Evolutionary conservation across 2,329 filamentous ascomycete genomes (phyloP).

Genomic region (Periconia digitata): DNA sequence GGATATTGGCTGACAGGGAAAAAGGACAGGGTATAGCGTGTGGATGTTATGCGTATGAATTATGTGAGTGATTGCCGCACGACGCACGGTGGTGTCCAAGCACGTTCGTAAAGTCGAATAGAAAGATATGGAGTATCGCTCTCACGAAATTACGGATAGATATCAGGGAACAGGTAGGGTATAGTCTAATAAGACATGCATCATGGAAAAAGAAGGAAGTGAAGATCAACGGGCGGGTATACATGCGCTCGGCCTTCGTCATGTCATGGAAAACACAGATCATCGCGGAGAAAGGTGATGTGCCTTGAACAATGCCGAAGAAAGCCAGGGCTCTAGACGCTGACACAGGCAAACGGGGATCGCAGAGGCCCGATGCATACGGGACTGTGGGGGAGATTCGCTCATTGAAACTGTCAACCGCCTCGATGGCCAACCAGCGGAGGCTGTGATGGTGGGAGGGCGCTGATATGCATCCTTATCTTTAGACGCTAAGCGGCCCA

Average conservation of each 20-base stretch:
- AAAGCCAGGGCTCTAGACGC: neutral
- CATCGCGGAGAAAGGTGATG: neutral
- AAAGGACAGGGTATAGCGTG: slow-evolving; percentile 2
- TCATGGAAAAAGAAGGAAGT: neutral
- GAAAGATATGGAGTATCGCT: no score
- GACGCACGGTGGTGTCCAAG: neutral
- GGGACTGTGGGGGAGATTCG: slow-evolving; percentile 25
- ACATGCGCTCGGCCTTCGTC: neutral
- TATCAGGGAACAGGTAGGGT: neutral
- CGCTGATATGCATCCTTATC: slow-evolving; percentile 38
- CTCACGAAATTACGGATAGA: neutral
- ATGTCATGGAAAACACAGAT: neutral
- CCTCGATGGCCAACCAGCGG: slow-evolving; percentile 5
- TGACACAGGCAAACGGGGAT: slow-evolving; percentile 1
- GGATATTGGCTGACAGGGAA: neutral
- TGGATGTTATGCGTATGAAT: neutral
- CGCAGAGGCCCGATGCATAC: neutral
- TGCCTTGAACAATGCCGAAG: slow-evolving; percentile 1
- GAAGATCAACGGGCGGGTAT: neutral
- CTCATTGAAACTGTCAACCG: slow-evolving; percentile 8
- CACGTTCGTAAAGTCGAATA: neutral
- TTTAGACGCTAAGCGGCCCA: slow-evolving; percentile 18
- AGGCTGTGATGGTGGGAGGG: neutral
- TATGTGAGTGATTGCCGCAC: neutral
- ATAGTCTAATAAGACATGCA: neutral